Conservation (phyloP, 129 eudicot species). For the Rutidosis leptorrhynchoides region DNA sequence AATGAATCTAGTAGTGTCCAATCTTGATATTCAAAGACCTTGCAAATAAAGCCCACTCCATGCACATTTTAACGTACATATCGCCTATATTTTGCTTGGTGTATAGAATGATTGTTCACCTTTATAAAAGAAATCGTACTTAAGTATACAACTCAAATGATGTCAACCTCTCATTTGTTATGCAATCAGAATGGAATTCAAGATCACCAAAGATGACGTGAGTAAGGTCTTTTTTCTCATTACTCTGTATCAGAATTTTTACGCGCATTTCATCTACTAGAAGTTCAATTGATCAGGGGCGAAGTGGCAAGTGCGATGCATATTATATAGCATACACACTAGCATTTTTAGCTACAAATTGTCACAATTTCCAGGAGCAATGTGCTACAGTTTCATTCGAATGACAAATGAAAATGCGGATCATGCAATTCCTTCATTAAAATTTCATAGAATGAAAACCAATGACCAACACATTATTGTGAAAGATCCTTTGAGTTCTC, state of each 20-base stretch:
- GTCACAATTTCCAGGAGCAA: conserved; percentile 32
- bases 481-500: too few relatives aligned
- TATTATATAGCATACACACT: background rate
- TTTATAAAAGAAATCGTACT: background rate
- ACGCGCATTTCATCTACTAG: background rate
- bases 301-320: background rate
- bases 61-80: background rate
- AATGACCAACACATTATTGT: conserved; percentile 9
- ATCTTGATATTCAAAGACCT: background rate
- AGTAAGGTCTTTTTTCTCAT: background rate
- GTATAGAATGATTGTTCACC: background rate
- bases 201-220: background rate
- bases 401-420: conserved; percentile 37
- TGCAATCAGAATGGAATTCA: background rate
- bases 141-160: background rate
- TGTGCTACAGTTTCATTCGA: conserved; percentile 53
- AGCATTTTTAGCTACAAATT: background rate
- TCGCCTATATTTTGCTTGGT: background rate
- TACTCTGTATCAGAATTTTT: background rate
- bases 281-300: background rate
- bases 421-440: conserved; percentile 38
- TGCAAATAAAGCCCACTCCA: conserved; percentile 18
- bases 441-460: conserved; percentile 38
- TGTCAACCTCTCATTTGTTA: conserved; percentile 6
- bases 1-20: too few relatives aligned